Evolutionary conservation across 2,329 filamentous ascomycete species (phyloP).

Genomic region (Apiospora aurea): DNA sequence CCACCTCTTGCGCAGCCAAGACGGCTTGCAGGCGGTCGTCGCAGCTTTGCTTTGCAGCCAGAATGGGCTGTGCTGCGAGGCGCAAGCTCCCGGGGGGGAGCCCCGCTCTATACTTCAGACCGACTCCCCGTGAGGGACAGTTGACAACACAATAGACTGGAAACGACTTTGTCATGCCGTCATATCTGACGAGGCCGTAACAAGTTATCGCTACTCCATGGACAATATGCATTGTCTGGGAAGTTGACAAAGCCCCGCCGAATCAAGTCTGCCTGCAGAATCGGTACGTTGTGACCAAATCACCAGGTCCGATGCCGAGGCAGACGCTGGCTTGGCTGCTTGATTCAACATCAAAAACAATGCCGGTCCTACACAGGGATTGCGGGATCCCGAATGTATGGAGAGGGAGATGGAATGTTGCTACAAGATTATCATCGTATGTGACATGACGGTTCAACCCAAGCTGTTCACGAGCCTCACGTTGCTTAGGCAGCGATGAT

Average conservation of each 20-base stretch:
- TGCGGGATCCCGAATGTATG: not conserved
- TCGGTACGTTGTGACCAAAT: not conserved
- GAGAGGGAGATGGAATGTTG: not conserved
- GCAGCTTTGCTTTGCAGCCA: not conserved
- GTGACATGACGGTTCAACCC: not conserved
- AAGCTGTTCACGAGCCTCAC: not conserved
- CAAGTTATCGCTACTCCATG: not conserved
- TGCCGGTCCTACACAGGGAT: not conserved
- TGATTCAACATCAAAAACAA: not conserved
- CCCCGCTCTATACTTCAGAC: not conserved
- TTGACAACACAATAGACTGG: not conserved
- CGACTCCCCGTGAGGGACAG: not conserved
- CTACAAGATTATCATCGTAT: not conserved
- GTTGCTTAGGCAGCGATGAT: not conserved
- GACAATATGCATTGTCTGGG: not conserved
- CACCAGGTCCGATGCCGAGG: conserved; percentile 10
- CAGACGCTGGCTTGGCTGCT: not conserved
- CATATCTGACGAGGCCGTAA: not conserved
- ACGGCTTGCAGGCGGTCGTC: not conserved
- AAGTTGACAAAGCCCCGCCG: not conserved
- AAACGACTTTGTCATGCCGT: not conserved
- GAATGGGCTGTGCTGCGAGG: conserved; percentile 2
- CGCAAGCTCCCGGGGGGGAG: not conserved
- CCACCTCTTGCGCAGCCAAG: not conserved
- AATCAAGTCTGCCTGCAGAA: not conserved